Percentiles rank a stretch among this genome's conserved stretches.
Conservation (phyloP, 2,329 filamentous ascomycete genomes). For the Fonsecaea erecta region DNA sequence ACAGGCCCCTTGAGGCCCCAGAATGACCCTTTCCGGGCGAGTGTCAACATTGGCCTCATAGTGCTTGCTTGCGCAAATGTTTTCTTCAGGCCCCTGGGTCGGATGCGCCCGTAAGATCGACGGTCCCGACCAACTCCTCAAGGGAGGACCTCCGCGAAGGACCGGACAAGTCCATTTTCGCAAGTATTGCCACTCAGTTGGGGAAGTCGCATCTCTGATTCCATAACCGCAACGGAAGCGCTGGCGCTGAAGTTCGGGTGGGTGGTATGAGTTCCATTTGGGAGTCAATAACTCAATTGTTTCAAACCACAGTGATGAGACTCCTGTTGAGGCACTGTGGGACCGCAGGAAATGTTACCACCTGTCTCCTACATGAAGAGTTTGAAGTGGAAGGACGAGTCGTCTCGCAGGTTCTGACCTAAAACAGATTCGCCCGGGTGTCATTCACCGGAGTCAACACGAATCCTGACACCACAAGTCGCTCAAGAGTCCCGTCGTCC, state of each 20-base stretch:
- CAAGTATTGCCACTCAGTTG: neutral
- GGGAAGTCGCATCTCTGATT: neutral
- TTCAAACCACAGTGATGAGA: neutral
- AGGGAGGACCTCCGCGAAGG: neutral
- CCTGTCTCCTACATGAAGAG: neutral
- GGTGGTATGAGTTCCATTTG: neutral
- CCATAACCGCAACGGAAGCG: no score
- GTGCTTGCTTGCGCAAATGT: neutral
- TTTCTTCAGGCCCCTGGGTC: neutral
- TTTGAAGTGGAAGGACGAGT: neutral
- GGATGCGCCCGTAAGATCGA: constrained; percentile 1
- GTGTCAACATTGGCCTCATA: neutral
- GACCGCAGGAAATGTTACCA: neutral
- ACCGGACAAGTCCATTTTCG: neutral
- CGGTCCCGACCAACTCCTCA: neutral
- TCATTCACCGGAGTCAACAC: neutral
- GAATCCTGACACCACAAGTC: neutral
- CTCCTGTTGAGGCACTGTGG: neutral
- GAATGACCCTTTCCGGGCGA: neutral
- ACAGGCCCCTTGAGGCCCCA: neutral
- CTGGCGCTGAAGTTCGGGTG: no score
- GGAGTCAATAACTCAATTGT: neutral
- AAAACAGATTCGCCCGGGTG: neutral
- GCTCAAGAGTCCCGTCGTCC: neutral
- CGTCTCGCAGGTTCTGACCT: neutral